Conservation (phyloP, 441 rosid species). For the Aquilaria agallochum region DNA sequence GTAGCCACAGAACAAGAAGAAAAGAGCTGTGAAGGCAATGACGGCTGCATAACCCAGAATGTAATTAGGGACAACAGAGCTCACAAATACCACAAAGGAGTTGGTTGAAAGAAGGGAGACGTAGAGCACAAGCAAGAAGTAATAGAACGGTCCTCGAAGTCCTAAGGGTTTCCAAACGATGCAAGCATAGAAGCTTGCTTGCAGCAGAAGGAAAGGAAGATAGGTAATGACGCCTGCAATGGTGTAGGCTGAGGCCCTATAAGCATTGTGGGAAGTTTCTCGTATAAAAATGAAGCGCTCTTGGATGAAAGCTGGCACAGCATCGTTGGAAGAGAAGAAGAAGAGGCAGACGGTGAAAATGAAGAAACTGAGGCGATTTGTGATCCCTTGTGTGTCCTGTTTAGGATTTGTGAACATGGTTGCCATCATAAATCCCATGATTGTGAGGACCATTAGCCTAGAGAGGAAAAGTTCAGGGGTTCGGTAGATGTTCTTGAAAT, state of each 20-base stretch:
- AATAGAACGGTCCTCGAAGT: conserved; percentile 48
- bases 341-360: conserved; percentile 60
- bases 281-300: conserved; percentile 63
- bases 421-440: conserved; percentile 73
- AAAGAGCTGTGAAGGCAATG: conserved; percentile 64
- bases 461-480: conserved; percentile 74
- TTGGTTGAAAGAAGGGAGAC: conserved; percentile 60
- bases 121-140: conserved; percentile 55
- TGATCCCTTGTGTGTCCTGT: conserved; percentile 41
- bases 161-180: conserved; percentile 54
- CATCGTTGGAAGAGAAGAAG: conserved; percentile 72
- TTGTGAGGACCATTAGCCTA: conserved; percentile 51
- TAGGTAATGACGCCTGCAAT: conserved; percentile 57
- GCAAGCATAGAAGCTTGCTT: conserved; percentile 45
- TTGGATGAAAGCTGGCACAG: conserved; percentile 70
- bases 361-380: conserved; percentile 52
- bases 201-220: conserved; percentile 56
- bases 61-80: conserved; percentile 64
- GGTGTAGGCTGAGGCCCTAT: conserved; percentile 59
- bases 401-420: conserved; percentile 56
- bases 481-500: conserved; percentile 53
- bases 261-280: conserved; percentile 61
- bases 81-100: conserved; percentile 66
- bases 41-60: conserved; percentile 65
- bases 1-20: conserved; percentile 67